A percentile compares a stretch with the other conserved stretches of the same genome.
phyloP scores from a whole-genome alignment of 768 basidiomycete genomes.

The Naganishia kalamii region DNA sequence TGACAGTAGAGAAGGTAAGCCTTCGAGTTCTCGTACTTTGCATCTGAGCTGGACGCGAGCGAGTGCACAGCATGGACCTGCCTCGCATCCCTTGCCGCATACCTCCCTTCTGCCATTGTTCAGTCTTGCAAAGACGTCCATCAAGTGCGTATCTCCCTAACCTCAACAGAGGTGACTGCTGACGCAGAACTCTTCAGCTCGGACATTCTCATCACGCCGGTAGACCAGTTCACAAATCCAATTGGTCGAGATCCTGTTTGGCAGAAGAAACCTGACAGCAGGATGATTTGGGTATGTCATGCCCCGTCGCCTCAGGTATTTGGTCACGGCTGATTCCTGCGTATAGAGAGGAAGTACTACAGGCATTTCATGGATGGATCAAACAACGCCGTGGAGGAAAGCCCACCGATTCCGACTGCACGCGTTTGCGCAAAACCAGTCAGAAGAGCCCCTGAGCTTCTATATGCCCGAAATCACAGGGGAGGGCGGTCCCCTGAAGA shows the following conservation, averaged over 20 bases:
- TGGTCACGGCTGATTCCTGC: neutral
- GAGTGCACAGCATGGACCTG: constrained; percentile 32
- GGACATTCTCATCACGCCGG: constrained; percentile 45
- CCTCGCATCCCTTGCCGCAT: constrained; percentile 43
- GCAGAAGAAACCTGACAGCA: constrained; percentile 36
- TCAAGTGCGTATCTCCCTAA: constrained; percentile 34
- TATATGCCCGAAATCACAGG: constrained; percentile 37
- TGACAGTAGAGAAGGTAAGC: constrained; percentile 38
- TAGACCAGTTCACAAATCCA: constrained; percentile 40
- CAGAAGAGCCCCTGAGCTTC: constrained; percentile 25
- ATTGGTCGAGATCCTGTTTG: constrained; percentile 39
- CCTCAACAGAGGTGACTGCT: neutral
- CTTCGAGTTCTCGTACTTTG: no score
- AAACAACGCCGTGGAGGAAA: constrained; percentile 35
- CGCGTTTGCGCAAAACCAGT: constrained; percentile 35
- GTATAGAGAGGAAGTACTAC: constrained; percentile 41
- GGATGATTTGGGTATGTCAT: constrained; percentile 39
- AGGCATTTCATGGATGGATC: constrained; percentile 44
- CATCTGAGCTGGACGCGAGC: no score
- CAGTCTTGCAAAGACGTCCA: constrained; percentile 45
- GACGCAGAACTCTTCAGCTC: constrained; percentile 28
- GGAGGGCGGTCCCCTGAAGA: constrained; percentile 23
- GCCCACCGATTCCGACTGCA: constrained; percentile 44
- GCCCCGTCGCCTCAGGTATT: neutral
- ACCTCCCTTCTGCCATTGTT: constrained; percentile 43